Evolutionary conservation across 176 grass and related monocot species (phyloP), one percentile per base, ranked within the genome.

Genomic region (Carex myosuroides): DNA sequence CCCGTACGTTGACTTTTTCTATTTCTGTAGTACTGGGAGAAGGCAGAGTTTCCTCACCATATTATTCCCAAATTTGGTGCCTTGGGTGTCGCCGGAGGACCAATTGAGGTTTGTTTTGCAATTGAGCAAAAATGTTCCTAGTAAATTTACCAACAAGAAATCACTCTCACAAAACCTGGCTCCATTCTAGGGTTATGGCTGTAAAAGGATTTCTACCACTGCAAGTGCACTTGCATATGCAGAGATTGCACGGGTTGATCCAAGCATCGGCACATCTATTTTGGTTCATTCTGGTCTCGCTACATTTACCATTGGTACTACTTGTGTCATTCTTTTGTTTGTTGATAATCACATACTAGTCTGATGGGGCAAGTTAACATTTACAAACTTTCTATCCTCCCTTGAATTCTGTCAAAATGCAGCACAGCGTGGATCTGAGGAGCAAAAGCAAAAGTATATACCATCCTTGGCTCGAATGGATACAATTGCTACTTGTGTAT

Each of bases 361-460:
- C 16, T 17, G 14, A 48, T 21, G 70, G 13, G 16, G 6, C 18
- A 73, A 73, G 18, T 8, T 42, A 17, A 73, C 8, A 69, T 69
- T 69, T 13, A 5, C 21, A 48, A 72, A 3, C n/a, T 24, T 78
- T 57, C 0, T 0, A 78, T 6, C 24, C 37, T 6, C 24, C 39
- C n/a, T 66, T 37, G 41, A 8, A 22, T 57, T 85, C 76, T 79
- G n/a, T 80, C 24, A 42, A 42, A 67, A 56, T 61, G 13, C 22
- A 85, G 86, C 81, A 64, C 72, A 88, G 1, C 37, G 85, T 70
- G 91, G 88, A 83, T 88, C 90, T n/a, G 88, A 92, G 21, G 82
- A 79, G 18, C 91, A 92, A 79, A 90, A 90, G 70, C n/a, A 87
- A n/a, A 93, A 93, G 35, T 90, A 93, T 50, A 78, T 90, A 44